phyloP scores from a whole-genome alignment of 2,329 filamentous ascomycete species.

The Metarhizium rileyi region DNA sequence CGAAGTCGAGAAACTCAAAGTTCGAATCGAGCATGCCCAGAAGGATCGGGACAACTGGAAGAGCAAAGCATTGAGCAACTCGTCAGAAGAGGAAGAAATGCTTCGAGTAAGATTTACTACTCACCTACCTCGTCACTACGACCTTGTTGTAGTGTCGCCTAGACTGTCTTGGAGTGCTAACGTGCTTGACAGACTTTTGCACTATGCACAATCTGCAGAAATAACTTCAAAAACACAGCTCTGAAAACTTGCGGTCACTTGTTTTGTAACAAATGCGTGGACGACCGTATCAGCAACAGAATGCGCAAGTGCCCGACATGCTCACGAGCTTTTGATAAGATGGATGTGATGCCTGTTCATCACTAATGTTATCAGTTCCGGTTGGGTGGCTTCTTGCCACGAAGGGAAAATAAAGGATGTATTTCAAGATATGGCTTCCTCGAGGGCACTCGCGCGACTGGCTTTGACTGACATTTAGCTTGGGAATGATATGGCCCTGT shows the following conservation, averaged over 20 bases:
- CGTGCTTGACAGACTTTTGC: slow-evolving; percentile 23
- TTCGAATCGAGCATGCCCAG: slow-evolving; percentile 65
- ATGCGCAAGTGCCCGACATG: slow-evolving; percentile 95
- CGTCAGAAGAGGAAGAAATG: slow-evolving; percentile 73
- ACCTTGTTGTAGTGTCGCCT: not conserved
- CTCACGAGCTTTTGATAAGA: slow-evolving; percentile 80
- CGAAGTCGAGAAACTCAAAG: slow-evolving; percentile 71
- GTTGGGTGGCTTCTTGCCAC: not conserved
- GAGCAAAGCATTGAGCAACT: slow-evolving; percentile 70
- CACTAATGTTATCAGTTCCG: slow-evolving; percentile 17
- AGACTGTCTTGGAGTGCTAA: slow-evolving; percentile 15
- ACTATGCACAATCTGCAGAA: slow-evolving; percentile 85
- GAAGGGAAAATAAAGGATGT: not conserved
- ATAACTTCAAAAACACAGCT: slow-evolving; percentile 87
- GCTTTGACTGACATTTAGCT: not conserved
- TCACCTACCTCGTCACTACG: no score
- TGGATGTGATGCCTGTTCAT: slow-evolving; percentile 74
- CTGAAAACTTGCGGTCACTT: slow-evolving; percentile 92
- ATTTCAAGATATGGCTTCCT: not conserved
- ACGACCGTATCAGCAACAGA: slow-evolving; percentile 78
- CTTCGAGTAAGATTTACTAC: slow-evolving; percentile 59
- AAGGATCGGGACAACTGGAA: slow-evolving; percentile 84
- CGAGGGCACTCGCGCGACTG: not conserved
- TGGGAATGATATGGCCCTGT: not conserved
- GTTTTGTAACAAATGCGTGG: slow-evolving; percentile 85